phyloP scores from a whole-genome alignment of 2,329 filamentous ascomycete genomes.

The Hirsutella minnesotensis region DNA sequence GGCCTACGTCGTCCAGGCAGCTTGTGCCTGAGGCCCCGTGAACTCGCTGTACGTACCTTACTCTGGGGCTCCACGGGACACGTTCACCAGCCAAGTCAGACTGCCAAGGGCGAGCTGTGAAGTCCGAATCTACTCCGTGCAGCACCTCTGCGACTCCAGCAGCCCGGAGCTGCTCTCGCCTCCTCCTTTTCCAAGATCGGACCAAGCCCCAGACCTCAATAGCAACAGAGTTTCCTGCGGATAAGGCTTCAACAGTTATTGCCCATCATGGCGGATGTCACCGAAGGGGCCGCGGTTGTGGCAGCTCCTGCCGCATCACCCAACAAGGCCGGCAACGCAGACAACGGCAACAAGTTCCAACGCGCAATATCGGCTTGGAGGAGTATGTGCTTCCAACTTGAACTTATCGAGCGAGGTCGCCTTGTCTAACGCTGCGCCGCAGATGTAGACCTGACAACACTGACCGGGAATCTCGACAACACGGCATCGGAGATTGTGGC shows the following conservation, averaged over 20 bases:
- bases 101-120: too few relatives aligned
- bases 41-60: too few relatives aligned
- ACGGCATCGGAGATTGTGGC: slow-evolving; percentile 91
- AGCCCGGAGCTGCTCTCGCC: too few relatives aligned
- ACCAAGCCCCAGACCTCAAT: too few relatives aligned
- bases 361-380: slow-evolving; percentile 92
- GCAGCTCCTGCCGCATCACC: slow-evolving; percentile 12
- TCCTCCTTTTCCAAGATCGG: too few relatives aligned
- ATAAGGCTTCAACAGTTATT: background rate
- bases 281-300: slow-evolving; percentile 15
- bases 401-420: background rate
- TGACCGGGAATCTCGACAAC: slow-evolving; percentile 77
- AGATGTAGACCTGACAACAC: slow-evolving; percentile 79
- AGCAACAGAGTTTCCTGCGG: background rate
- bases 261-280: slow-evolving; percentile 19
- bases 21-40: too few relatives aligned
- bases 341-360: slow-evolving; percentile 86
- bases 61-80: background rate
- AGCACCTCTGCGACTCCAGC: too few relatives aligned
- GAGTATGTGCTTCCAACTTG: slow-evolving; percentile 43
- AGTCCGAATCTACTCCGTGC: too few relatives aligned
- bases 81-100: too few relatives aligned
- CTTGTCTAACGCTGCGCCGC: slow-evolving; percentile 9
- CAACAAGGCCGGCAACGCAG: slow-evolving; percentile 20
- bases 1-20: too few relatives aligned